Evolutionary conservation across 257 asterid species (phyloP).

Genomic region (Anisodus acutangulus): DNA sequence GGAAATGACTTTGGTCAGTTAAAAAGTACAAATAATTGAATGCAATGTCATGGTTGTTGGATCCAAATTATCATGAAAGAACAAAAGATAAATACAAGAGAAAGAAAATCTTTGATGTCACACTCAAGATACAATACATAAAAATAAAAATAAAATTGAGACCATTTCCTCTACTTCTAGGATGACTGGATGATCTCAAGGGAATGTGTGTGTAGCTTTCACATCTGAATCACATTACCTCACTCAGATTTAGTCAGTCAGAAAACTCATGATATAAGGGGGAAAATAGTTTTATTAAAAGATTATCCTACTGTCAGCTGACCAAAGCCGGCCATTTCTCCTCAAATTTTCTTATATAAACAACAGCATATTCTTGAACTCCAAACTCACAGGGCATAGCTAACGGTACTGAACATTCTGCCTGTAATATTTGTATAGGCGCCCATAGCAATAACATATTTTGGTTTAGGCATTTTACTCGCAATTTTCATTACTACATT

Average conservation of each 20-base stretch:
- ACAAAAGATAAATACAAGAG: constrained; percentile 19
- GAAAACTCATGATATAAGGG: neutral
- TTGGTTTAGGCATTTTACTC: neutral
- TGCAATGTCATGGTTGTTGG: neutral
- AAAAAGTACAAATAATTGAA: too few species aligned
- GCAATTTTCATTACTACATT: neutral
- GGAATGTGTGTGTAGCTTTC: constrained; percentile 36
- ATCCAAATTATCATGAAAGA: neutral
- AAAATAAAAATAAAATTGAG: neutral
- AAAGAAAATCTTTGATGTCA: neutral
- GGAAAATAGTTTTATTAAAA: neutral
- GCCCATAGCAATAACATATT: neutral
- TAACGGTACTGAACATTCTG: too few species aligned
- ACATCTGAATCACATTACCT: neutral
- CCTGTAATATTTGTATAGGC: neutral
- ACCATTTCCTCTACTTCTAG: constrained; percentile 11
- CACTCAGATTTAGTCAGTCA: constrained; percentile 22
- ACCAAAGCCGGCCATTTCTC: constrained; percentile 38
- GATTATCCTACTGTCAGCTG: neutral
- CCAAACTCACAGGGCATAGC: neutral
- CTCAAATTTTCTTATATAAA: neutral
- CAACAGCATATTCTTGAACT: neutral
- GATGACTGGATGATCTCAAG: neutral
- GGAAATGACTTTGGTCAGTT: too few species aligned
- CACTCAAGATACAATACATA: neutral